Evolutionary conservation across 208 protist genomes (phyloP).

Genomic region (Crithidia acanthocephali): DNA sequence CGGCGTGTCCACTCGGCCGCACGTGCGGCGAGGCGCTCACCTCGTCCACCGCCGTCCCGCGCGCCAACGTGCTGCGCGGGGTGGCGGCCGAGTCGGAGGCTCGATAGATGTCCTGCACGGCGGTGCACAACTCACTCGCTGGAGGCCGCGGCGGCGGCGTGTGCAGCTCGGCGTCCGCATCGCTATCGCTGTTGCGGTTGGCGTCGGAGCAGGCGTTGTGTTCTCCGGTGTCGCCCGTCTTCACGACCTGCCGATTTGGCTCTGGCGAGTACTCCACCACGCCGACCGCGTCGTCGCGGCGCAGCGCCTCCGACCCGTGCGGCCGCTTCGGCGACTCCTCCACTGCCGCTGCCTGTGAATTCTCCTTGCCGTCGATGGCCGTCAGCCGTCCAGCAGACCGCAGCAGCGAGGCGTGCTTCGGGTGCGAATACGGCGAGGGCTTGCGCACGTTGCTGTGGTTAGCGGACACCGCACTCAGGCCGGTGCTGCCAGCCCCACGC

Average conservation of each 20-base stretch:
- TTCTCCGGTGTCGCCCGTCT: neutral
- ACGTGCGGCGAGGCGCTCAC: constrained; percentile 11
- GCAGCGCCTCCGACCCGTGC: constrained; percentile 31
- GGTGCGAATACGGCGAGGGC: constrained; percentile 23
- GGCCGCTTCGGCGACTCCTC: constrained; percentile 17
- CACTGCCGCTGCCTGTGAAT: neutral
- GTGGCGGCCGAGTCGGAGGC: constrained; percentile 11
- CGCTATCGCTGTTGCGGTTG: neutral
- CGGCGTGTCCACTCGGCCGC: constrained; percentile 20
- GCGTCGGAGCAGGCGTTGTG: neutral
- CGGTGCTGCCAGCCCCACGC: constrained; percentile 1
- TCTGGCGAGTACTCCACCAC: constrained; percentile 36
- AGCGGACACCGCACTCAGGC: constrained; percentile 19
- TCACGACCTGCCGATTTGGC: constrained; percentile 1
- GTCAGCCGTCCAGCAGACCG: neutral
- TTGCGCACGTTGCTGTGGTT: constrained; percentile 20
- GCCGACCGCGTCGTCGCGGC: constrained; percentile 24
- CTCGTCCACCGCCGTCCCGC: neutral
- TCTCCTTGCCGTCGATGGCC: constrained; percentile 15
- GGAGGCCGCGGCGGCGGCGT: neutral
- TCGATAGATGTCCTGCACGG: constrained; percentile 32
- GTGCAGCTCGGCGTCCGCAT: neutral
- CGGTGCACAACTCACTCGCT: constrained; percentile 22
- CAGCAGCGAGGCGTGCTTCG: constrained; percentile 25
- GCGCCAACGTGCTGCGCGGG: neutral